A percentile compares a stretch with the other conserved stretches of the same genome.
phyloP scores from a whole-genome alignment of 2,329 filamentous ascomycete species.

The Drechslerella dactyloides region DNA sequence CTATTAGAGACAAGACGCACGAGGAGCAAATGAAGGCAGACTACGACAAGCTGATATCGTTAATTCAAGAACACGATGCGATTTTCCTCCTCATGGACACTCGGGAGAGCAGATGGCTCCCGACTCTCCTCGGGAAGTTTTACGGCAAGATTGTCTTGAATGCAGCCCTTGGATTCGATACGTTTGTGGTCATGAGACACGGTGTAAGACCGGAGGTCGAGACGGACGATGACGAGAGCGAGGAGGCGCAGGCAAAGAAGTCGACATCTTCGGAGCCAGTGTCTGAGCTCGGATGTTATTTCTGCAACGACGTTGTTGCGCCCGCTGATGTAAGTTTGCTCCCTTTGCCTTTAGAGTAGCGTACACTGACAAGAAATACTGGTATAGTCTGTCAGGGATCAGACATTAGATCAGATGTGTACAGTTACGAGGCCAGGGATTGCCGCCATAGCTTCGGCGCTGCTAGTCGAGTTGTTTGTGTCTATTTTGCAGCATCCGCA shows the following conservation, averaged over 20 bases:
- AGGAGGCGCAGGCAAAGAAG: conserved; percentile 29
- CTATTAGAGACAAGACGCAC: conserved; percentile 68
- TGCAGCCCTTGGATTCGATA: conserved; percentile 93
- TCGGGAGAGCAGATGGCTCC: conserved; percentile 90
- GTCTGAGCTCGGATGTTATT: conserved; percentile 84
- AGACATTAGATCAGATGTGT: conserved; percentile 96
- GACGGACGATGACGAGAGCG: conserved; percentile 56
- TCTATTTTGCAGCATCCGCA: conserved; percentile 86
- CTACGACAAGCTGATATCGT: conserved; percentile 73
- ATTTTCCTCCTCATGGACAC: conserved; percentile 98
- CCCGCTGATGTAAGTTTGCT: conserved; percentile 78
- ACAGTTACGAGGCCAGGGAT: conserved; percentile 94
- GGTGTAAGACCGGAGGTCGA: conserved; percentile 69
- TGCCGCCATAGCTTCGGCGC: conserved; percentile 86
- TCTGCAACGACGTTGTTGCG: conserved; percentile 96
- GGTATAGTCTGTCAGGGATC: conserved; percentile 84
- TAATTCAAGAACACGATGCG: conserved; percentile 85
- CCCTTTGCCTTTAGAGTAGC: conserved; percentile 34
- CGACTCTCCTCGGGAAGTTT: conserved; percentile 93
- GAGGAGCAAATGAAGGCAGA: conserved; percentile 72
- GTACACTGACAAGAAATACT: conserved; percentile 3
- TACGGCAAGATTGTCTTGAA: conserved; percentile 95
- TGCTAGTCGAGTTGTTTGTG: conserved; percentile 87
- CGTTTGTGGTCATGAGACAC: conserved; percentile 96
- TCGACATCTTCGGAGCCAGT: conserved; percentile 63